Conservation (phyloP, 2,329 filamentous ascomycete genomes). For the Verticillium albo-atrum region DNA sequence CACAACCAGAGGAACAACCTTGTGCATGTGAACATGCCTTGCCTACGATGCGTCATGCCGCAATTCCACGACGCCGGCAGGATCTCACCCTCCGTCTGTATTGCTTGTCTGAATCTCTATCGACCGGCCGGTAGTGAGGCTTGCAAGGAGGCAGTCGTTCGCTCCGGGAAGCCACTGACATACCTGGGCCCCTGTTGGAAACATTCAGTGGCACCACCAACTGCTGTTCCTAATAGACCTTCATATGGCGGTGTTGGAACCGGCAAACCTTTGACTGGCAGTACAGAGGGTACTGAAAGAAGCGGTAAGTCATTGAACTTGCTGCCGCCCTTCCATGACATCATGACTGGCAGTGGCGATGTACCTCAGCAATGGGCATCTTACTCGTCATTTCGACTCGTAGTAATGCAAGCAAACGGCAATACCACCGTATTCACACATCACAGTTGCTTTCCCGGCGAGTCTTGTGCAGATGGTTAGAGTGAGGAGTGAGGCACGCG, state of each 20-base stretch:
- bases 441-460: not conserved
- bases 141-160: not conserved
- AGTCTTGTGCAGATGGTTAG: not conserved
- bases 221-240: not conserved
- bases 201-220: not conserved
- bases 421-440: not conserved
- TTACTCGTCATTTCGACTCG: no score
- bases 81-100: no score
- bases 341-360: not conserved
- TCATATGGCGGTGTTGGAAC: not conserved
- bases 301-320: not conserved
- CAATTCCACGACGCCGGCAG: no score
- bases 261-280: no score
- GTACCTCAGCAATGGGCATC: not conserved
- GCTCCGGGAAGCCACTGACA: not conserved
- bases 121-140: not conserved
- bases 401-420: not conserved
- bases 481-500: not conserved
- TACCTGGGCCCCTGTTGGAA: not conserved
- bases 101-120: no score
- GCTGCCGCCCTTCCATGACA: not conserved
- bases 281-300: not conserved
- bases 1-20: no score
- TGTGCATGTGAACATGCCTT: no score
- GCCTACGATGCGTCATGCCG: no score